Percentiles rank a stretch among this genome's conserved stretches.
Evolutionary conservation across 805 yeast species (phyloP).

Genomic region (Candida insectalens): DNA sequence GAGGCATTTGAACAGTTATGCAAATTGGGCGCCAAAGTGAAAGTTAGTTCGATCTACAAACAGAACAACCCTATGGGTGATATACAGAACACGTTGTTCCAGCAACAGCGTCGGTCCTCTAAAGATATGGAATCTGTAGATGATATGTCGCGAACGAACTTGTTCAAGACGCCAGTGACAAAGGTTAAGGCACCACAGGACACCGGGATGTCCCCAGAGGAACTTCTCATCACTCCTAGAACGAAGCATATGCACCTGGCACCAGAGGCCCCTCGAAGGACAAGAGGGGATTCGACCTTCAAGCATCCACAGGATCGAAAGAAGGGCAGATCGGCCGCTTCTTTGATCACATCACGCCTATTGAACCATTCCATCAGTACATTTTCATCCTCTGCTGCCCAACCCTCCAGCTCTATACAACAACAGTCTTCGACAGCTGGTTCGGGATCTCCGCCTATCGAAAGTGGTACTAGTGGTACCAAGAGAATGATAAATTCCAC

Average conservation of each 20-base stretch:
- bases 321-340: slow-evolving; percentile 14
- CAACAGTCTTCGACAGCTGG: no score
- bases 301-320: slow-evolving; percentile 20
- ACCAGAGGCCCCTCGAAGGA: neutral
- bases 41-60: slow-evolving; percentile 45
- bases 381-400: neutral
- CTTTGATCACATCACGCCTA: slow-evolving; percentile 22
- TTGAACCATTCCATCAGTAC: slow-evolving; percentile 11
- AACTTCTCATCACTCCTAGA: slow-evolving; percentile 24
- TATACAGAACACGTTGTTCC: slow-evolving; percentile 5
- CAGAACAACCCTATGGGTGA: slow-evolving; percentile 6
- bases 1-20: slow-evolving; percentile 78
- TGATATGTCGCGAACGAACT: neutral
- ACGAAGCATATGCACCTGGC: slow-evolving; percentile 18
- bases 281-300: slow-evolving; percentile 4
- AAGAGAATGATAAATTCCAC: slow-evolving; percentile 18
- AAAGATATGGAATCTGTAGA: neutral
- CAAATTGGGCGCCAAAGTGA: slow-evolving; percentile 59
- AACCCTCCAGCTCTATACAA: neutral
- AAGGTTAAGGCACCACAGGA: slow-evolving; percentile 3
- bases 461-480: slow-evolving; percentile 5
- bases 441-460: neutral
- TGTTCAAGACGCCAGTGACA: slow-evolving; percentile 12
- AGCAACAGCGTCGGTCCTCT: neutral
- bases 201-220: neutral